Conservation (phyloP, 2,329 filamentous ascomycete species). For the Akanthomyces lecanii region DNA sequence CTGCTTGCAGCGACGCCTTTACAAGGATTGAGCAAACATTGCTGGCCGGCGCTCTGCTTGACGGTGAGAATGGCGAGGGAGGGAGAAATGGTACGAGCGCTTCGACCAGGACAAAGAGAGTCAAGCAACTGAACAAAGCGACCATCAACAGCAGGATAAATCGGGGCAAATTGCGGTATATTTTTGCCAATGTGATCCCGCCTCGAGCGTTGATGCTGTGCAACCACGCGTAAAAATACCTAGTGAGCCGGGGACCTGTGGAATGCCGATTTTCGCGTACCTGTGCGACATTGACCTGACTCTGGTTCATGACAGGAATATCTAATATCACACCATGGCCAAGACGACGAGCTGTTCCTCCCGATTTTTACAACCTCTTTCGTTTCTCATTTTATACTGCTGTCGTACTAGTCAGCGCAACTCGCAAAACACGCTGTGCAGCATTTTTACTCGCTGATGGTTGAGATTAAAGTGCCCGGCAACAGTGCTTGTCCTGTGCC, state of each 20-base stretch:
- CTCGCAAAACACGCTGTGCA: neutral
- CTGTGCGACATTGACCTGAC: neutral
- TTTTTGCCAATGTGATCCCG: neutral
- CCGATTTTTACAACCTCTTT: neutral
- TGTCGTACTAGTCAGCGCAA: neutral
- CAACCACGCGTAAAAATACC: neutral
- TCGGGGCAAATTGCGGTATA: too few relatives aligned
- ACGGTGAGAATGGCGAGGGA: too few relatives aligned
- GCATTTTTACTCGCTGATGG: neutral
- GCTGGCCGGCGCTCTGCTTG: too few relatives aligned
- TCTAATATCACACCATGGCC: neutral
- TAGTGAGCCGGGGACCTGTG: neutral
- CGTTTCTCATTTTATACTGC: neutral
- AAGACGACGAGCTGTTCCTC: neutral
- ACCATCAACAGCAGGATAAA: too few relatives aligned
- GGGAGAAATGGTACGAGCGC: too few relatives aligned
- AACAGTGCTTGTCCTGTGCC: neutral
- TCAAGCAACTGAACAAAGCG: too few relatives aligned
- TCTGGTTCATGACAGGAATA: neutral
- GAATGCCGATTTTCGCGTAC: neutral
- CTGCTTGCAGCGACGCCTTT: too few relatives aligned
- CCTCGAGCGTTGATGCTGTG: neutral
- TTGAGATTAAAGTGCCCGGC: constrained; percentile 1
- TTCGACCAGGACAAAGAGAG: too few relatives aligned
- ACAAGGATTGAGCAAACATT: too few relatives aligned